Conservation (phyloP, 305 asterid genomes). For the Euphrasia arctica region DNA sequence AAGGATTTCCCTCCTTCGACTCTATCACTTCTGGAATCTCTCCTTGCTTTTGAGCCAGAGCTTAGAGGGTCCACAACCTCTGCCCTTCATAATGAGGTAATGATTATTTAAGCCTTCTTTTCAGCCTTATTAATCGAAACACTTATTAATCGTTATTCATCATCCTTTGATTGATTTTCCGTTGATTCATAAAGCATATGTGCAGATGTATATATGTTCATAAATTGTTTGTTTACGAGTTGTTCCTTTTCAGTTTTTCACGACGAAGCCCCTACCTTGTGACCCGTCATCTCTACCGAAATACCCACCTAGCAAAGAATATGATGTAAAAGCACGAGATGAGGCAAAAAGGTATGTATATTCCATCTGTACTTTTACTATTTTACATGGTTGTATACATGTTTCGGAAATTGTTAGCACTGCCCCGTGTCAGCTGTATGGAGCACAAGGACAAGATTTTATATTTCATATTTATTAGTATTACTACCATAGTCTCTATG, state of each 20-base stretch:
- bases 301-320: conserved; percentile 82
- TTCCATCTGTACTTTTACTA: conserved; percentile 9
- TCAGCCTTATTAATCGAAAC: neutral
- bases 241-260: conserved; percentile 54
- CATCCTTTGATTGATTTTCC: neutral
- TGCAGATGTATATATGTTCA: conserved; percentile 12
- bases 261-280: conserved; percentile 69
- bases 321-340: conserved; percentile 65
- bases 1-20: conserved; percentile 64
- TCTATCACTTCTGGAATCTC: conserved; percentile 58
- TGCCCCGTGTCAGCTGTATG: neutral
- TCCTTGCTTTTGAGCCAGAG: conserved; percentile 80
- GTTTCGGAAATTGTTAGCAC: neutral
- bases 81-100: conserved; percentile 77
- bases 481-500: no score
- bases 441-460: neutral
- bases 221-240: conserved; percentile 19
- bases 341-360: conserved; percentile 62
- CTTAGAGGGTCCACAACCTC: conserved; percentile 62
- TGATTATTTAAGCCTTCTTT: conserved; percentile 6
- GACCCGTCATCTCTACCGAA: conserved; percentile 74
- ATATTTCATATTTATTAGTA: neutral
- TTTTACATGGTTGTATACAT: conserved; percentile 12
- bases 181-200: neutral
- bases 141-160: neutral